These are phyloP conservation scores for Acanthamoeba sp. DNA, from an alignment of 208 protist genomes.

Conservation along the genomic window DNA sequence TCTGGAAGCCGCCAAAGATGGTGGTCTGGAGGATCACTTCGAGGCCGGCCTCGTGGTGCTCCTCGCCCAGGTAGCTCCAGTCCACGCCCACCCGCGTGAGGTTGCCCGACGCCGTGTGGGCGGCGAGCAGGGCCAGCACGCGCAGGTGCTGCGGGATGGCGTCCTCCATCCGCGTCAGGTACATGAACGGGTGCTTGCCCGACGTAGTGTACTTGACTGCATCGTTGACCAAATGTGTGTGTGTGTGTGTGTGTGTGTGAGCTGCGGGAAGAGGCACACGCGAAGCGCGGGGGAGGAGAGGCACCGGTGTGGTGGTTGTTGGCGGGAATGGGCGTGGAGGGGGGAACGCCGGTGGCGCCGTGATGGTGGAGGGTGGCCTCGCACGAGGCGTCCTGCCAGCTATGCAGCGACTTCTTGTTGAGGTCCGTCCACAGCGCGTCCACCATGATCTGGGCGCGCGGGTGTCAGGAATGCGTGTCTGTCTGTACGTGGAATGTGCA, in stretches of 20 bases:
- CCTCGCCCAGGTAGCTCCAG: constrained; percentile 31
- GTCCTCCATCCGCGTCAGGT: constrained; percentile 1
- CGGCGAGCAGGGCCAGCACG: background rate
- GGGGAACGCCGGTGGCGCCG: background rate
- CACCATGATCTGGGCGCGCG: background rate
- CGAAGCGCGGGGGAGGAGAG: too few species aligned
- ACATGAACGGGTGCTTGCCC: constrained; percentile 24
- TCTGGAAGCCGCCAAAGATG: constrained; percentile 26
- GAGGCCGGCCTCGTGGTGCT: constrained; percentile 14
- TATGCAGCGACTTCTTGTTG: constrained; percentile 18
- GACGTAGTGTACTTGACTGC: background rate
- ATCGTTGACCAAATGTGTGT: too few species aligned
- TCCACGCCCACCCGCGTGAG: background rate
- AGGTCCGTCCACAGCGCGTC: constrained; percentile 27
- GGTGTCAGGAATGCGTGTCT: background rate
- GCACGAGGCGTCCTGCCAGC: constrained; percentile 18
- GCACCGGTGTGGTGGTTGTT: constrained; percentile 8
- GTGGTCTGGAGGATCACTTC: constrained; percentile 6
- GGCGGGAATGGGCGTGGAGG: background rate
- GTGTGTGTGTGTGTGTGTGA: too few species aligned
- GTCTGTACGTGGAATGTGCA: background rate
- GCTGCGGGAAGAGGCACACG: too few species aligned
- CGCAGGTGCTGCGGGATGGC: constrained; percentile 8
- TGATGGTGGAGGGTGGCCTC: background rate
- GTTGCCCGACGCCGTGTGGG: constrained; percentile 28